Percentiles rank a stretch among this genome's conserved stretches.
These are phyloP conservation scores for Prunella vulgaris DNA, from an alignment of 257 asterid genomes.

Conservation along the genomic window DNA sequence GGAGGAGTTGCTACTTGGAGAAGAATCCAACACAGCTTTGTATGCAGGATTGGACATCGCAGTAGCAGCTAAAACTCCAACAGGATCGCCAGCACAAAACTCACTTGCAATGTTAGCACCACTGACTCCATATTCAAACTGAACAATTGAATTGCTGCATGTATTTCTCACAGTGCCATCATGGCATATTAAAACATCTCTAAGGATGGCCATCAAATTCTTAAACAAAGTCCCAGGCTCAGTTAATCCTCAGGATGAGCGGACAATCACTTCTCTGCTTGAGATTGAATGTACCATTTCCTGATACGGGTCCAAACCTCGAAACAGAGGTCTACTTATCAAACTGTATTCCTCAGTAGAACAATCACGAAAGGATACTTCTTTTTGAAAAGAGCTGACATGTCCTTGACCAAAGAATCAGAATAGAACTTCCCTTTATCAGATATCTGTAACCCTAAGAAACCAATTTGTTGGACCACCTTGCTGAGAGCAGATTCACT, in stretches of 20 bases:
- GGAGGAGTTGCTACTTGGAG: conserved; percentile 89
- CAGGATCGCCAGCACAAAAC: conserved; percentile 97
- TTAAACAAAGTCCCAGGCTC: conserved; percentile 92
- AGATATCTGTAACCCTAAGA: conserved; percentile 71
- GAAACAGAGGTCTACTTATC: conserved; percentile 72
- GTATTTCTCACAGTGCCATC: conserved; percentile 85
- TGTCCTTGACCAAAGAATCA: conserved; percentile 57
- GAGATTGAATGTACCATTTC: conserved; percentile 92
- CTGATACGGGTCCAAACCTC: conserved; percentile 88
- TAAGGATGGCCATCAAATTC: conserved; percentile 92
- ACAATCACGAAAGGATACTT: conserved; percentile 49
- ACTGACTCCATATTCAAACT: conserved; percentile 78
- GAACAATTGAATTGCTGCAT: conserved; percentile 79
- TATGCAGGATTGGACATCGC: conserved; percentile 99
- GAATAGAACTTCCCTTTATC: conserved; percentile 74
- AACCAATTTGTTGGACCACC: conserved; percentile 94
- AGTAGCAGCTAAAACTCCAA: conserved; percentile 97
- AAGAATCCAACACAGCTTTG: conserved; percentile 97
- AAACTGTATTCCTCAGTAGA: conserved; percentile 75
- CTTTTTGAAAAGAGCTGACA: conserved; percentile 52
- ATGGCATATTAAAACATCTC: conserved; percentile 84
- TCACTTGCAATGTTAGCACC: conserved; percentile 49
- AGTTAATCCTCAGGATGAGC: conserved; percentile 86
- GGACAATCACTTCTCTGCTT: conserved; percentile 93
- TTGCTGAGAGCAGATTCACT: conserved; percentile 89